Evolutionary conservation across 306 rosid species (phyloP).

Genomic region (Malus fusca): DNA sequence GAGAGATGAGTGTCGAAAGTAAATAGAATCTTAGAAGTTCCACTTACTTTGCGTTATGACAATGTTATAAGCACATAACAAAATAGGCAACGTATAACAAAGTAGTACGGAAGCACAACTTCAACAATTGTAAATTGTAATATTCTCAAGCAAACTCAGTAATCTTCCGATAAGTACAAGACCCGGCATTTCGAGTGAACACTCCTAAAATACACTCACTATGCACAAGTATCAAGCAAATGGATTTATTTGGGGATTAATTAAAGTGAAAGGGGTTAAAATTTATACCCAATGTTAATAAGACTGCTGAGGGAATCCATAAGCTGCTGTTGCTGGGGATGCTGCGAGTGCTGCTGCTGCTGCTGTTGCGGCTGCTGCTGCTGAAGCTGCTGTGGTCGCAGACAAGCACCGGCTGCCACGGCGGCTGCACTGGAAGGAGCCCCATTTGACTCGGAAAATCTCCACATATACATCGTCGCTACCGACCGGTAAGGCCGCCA

Average conservation of each 20-base stretch:
- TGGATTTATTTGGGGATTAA: not conserved
- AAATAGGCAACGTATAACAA: not conserved
- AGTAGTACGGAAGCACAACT: not conserved
- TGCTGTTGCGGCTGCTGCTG: slow-evolving; percentile 35
- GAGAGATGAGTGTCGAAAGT: not conserved
- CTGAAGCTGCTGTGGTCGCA: slow-evolving; percentile 39
- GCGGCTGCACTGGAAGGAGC: slow-evolving; percentile 82
- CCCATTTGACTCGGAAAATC: slow-evolving; percentile 81
- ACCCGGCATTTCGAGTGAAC: not conserved
- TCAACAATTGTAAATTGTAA: not conserved
- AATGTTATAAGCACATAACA: not conserved
- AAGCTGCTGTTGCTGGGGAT: slow-evolving; percentile 65
- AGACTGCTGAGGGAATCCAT: slow-evolving; percentile 91
- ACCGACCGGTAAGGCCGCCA: slow-evolving; percentile 97
- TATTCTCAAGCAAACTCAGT: slow-evolving; percentile 3
- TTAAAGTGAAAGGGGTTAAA: not conserved
- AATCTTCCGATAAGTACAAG: not conserved
- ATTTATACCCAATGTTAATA: slow-evolving; percentile 75
- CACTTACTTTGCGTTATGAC: not conserved
- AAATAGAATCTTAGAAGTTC: not conserved
- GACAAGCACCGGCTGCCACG: slow-evolving; percentile 61
- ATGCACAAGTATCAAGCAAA: not conserved
- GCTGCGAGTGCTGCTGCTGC: slow-evolving; percentile 33
- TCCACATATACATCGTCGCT: slow-evolving; percentile 95
- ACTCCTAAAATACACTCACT: too few species aligned